phyloP scores from a whole-genome alignment of 768 basidiomycete species.

The Psilocybe cyanescens region DNA sequence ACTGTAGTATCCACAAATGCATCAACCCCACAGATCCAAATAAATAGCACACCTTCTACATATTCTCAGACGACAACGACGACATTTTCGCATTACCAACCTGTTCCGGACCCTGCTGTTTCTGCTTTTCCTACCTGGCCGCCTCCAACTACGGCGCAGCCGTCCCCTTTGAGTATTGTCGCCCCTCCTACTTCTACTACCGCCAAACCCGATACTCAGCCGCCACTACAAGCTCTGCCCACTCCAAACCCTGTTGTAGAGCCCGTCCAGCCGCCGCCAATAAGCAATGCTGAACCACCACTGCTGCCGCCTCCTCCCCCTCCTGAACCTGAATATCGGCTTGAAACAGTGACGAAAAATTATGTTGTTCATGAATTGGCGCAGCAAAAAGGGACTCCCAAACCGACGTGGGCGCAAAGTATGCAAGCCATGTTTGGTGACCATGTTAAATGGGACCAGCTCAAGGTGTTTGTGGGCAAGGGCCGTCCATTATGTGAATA shows the following conservation, averaged over 20 bases:
- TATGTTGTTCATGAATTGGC: slow-evolving; percentile 71
- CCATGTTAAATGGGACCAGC: slow-evolving; percentile 79
- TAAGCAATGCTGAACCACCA: slow-evolving; percentile 2
- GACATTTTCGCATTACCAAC: slow-evolving; percentile 22
- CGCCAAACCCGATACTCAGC: slow-evolving; percentile 5
- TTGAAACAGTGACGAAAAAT: slow-evolving; percentile 63
- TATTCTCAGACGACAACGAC: slow-evolving; percentile 16
- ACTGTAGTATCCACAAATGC: slow-evolving; percentile 17
- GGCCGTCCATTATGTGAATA: slow-evolving; percentile 64
- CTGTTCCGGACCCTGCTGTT: slow-evolving; percentile 11
- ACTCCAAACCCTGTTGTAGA: background rate
- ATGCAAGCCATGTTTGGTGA: slow-evolving; percentile 87
- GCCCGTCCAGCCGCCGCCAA: slow-evolving; percentile 7
- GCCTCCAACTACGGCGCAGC: slow-evolving; percentile 6
- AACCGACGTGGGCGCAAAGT: slow-evolving; percentile 70
- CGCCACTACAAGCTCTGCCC: background rate
- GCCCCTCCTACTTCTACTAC: background rate
- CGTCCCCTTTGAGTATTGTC: background rate
- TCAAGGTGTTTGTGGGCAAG: slow-evolving; percentile 67
- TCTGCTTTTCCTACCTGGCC: slow-evolving; percentile 29
- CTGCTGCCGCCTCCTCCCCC: slow-evolving; percentile 12
- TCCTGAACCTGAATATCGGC: slow-evolving; percentile 37
- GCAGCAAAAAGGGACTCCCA: slow-evolving; percentile 47
- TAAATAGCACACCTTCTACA: slow-evolving; percentile 6
- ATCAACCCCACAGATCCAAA: slow-evolving; percentile 2